Evolutionary conservation across 768 basidiomycete genomes (phyloP).

Genomic region (Russula sp.): DNA sequence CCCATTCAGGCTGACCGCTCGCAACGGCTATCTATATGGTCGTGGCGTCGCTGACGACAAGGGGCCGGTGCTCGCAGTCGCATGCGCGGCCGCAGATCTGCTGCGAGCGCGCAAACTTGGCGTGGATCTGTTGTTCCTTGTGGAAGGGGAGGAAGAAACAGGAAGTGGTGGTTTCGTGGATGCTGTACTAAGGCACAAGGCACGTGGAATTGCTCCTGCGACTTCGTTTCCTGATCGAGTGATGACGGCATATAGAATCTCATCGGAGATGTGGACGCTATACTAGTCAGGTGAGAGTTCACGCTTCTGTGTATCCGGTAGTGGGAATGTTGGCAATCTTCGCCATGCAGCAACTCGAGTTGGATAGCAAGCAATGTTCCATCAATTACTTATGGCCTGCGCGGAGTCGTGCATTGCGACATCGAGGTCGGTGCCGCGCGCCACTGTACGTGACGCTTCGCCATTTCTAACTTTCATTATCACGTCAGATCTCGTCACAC

Average conservation of each 20-base stretch:
- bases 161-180: constrained; percentile 83
- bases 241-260: constrained; percentile 44
- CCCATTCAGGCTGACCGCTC: constrained; percentile 76
- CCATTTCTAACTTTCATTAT: not conserved
- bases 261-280: constrained; percentile 85
- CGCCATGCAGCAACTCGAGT: constrained; percentile 70
- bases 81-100: constrained; percentile 82
- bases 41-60: constrained; percentile 94
- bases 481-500: constrained; percentile 54
- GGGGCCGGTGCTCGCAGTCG: constrained; percentile 87
- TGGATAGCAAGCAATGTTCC: constrained; percentile 93
- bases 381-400: constrained; percentile 90
- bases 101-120: constrained; percentile 66
- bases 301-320: not conserved
- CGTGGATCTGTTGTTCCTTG: constrained; percentile 82
- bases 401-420: constrained; percentile 88
- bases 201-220: constrained; percentile 26
- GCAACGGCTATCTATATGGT: constrained; percentile 87
- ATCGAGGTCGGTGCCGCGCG: constrained; percentile 48
- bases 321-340: not conserved
- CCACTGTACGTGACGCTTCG: not conserved
- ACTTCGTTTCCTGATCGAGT: not conserved
- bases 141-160: constrained; percentile 97
- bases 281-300: constrained; percentile 65
- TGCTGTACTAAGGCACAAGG: constrained; percentile 73